Evolutionary conservation across 2,329 filamentous ascomycete genomes (phyloP).

Genomic region (Laburnicola sp.): DNA sequence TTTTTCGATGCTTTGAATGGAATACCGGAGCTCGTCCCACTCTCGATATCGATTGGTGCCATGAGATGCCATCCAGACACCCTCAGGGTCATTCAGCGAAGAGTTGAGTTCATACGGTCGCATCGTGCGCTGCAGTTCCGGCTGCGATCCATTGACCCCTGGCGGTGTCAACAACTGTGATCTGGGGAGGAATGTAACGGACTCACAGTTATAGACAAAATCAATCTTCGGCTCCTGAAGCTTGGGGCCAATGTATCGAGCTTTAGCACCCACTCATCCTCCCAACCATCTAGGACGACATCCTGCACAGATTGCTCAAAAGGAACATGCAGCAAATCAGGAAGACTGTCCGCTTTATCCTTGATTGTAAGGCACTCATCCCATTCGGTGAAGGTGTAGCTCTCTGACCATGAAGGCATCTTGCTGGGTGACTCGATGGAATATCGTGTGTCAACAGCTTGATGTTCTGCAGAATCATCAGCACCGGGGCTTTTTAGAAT

Average conservation of each 20-base stretch:
- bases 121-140: constrained; percentile 43
- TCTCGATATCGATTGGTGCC: constrained; percentile 51
- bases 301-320: constrained; percentile 47
- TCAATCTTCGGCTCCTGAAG: constrained; percentile 49
- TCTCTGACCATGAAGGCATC: constrained; percentile 17
- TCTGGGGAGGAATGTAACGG: background rate
- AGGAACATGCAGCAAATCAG: constrained; percentile 47
- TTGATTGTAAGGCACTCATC: constrained; percentile 35
- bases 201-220: constrained; percentile 48
- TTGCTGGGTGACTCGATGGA: constrained; percentile 13
- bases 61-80: constrained; percentile 49
- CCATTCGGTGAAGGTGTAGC: constrained; percentile 28
- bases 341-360: constrained; percentile 37
- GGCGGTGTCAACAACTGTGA: constrained; percentile 1
- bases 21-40: constrained; percentile 52
- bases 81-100: constrained; percentile 46
- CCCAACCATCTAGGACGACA: constrained; percentile 47
- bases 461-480: background rate
- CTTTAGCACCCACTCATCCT: constrained; percentile 49
- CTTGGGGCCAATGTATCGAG: constrained; percentile 36
- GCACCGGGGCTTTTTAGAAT: background rate
- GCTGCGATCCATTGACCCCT: constrained; percentile 52
- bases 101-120: constrained; percentile 48
- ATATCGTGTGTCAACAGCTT: background rate
- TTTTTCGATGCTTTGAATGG: constrained; percentile 49